phyloP scores from a whole-genome alignment of 2,329 filamentous ascomycete genomes.

The Claviceps paspali region DNA sequence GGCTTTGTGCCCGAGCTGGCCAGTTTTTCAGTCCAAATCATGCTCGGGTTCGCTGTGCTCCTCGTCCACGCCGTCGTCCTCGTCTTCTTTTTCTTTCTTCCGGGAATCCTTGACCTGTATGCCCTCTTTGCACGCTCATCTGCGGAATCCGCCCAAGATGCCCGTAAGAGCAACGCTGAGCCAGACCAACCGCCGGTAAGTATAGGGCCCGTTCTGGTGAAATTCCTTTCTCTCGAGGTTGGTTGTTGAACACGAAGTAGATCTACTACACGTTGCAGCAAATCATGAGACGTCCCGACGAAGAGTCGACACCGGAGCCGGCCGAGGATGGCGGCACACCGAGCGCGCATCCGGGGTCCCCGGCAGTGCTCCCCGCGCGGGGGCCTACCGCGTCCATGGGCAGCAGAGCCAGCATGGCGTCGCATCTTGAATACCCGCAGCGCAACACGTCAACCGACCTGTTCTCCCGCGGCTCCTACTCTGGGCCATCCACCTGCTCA shows the following conservation, averaged over 20 bases:
- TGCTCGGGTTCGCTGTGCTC: constrained; percentile 1
- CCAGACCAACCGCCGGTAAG: not conserved
- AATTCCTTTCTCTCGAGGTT: no score
- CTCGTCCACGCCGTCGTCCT: constrained; percentile 29
- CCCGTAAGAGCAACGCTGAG: not conserved
- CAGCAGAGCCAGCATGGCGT: not conserved
- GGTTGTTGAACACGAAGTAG: no score
- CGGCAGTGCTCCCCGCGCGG: not conserved
- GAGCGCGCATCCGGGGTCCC: not conserved
- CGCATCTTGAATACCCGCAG: not conserved
- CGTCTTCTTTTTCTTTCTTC: constrained; percentile 46
- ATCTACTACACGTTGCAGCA: constrained; percentile 14
- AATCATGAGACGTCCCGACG: constrained; percentile 12
- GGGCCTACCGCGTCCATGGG: no score
- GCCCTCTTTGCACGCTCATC: not conserved
- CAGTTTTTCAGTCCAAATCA: not conserved
- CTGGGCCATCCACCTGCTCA: not conserved
- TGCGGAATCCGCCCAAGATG: not conserved
- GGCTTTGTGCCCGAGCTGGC: not conserved
- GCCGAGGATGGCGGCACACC: not conserved
- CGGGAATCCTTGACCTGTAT: constrained; percentile 17
- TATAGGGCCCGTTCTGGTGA: no score
- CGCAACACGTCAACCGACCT: not conserved
- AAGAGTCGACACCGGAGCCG: not conserved
- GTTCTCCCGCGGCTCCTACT: not conserved